Base-by-base conservation (phyloP, 192 early-diverging fungal species). In the Allomyces arbusculus region DNA sequence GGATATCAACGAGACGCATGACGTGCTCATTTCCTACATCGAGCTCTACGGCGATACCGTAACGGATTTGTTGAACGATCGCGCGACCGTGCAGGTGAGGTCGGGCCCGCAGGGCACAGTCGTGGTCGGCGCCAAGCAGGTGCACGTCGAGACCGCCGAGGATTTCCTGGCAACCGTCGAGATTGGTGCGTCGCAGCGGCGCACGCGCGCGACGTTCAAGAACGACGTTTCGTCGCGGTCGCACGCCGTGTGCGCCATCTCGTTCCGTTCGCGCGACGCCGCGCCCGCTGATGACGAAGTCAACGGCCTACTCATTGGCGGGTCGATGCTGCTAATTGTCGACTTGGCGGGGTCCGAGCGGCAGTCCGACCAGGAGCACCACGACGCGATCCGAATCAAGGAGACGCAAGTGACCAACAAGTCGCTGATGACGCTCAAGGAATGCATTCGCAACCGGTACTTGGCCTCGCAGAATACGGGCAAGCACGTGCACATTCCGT, bases 281-380 rank as follows among this genome's bases (percentile, higher is more conserved):
- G 26, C 24, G 20, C 23, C 43, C 26, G 14, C 24, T 24, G 40
- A 45, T 25, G 55, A 45, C 55, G 24, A 50, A 19, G 23, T 66
- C 19, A 69, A 24, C 43, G 44, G 24, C 24, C n/a, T 20, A 12
- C 23, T 55, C 22, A 16, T 63, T 45, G 73, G 73, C 23, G 65
- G 69, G 33, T 69, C 73, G 11, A 62, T 61, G 22, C 40, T 79
- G 16, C 50, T 58, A 16, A 58, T 58, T 58, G 72, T 79, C 12
- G 77, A 79, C 68, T 69, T 79, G 16, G 77, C 77, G 8, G 77
- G 77, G 22, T 69, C 67, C n/a, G 77, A 79, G 64, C 70, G 77
- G 10, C 74, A 65, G 4, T 43, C 45, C 14, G 74, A 73, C 55
- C 40, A 44, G 10, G 64, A 66, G 16, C 65, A 73, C 28, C 61